These are phyloP conservation scores for Raddia guianensis DNA, from an alignment of 176 grass and related monocot species.

Conservation along the genomic window DNA sequence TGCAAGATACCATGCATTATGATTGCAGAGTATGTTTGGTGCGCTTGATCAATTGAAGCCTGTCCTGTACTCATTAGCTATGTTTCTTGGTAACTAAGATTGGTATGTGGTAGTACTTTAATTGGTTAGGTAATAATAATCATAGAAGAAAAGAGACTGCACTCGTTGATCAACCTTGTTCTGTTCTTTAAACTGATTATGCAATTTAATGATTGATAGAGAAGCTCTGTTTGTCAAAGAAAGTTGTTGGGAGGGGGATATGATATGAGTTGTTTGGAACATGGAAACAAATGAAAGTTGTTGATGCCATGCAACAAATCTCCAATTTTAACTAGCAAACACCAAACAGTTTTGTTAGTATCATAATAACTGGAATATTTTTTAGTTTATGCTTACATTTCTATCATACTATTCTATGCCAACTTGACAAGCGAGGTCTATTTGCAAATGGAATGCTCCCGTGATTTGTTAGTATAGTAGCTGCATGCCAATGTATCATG, in stretches of 20 bases:
- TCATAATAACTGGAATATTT: not conserved
- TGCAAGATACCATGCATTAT: slow-evolving; percentile 25
- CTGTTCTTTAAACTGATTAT: slow-evolving; percentile 45
- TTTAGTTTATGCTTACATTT: slow-evolving; percentile 10
- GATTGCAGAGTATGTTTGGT: slow-evolving; percentile 32
- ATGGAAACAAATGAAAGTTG: slow-evolving; percentile 36
- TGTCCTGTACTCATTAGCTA: slow-evolving; percentile 37
- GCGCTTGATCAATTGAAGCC: slow-evolving; percentile 34
- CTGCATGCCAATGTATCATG: not conserved
- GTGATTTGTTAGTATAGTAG: not conserved
- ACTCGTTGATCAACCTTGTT: slow-evolving; percentile 23
- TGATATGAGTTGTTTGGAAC: slow-evolving; percentile 20
- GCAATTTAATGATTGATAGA: slow-evolving; percentile 33
- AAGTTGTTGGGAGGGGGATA: slow-evolving; percentile 41
- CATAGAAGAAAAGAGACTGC: slow-evolving; percentile 23
- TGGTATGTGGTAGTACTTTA: slow-evolving; percentile 46
- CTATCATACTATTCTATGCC: not conserved
- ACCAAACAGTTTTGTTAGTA: slow-evolving; percentile 1
- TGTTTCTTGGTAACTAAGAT: slow-evolving; percentile 54
- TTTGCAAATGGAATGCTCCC: not conserved
- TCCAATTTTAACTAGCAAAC: slow-evolving; percentile 29
- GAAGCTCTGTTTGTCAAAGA: slow-evolving; percentile 33
- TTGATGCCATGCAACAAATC: slow-evolving; percentile 6
- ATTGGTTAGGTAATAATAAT: slow-evolving; percentile 41
- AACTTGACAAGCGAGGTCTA: slow-evolving; percentile 12